These are phyloP conservation scores for Stephanodiscus minutulus DNA, from an alignment of 108 stramenopile genomes.

Conservation along the genomic window DNA sequence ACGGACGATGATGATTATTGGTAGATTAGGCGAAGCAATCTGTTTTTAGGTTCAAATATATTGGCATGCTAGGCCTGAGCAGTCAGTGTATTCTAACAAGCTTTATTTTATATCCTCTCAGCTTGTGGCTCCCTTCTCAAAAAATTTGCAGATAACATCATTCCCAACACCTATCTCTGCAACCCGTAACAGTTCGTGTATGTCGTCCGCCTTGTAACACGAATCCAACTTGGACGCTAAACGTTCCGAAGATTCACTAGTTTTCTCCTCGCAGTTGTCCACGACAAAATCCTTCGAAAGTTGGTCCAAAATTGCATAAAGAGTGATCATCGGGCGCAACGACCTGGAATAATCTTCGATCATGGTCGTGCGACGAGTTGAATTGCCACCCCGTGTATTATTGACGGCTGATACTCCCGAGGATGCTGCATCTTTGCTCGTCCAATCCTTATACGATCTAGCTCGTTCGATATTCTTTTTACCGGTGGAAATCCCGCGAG, in stretches of 20 bases:
- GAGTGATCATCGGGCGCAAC: constrained; percentile 75
- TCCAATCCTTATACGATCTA: constrained; percentile 73
- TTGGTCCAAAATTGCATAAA: constrained; percentile 75
- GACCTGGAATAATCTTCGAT: constrained; percentile 65
- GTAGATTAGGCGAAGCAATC: too few species aligned
- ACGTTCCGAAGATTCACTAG: constrained; percentile 53
- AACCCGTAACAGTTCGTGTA: constrained; percentile 63
- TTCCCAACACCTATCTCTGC: constrained; percentile 61
- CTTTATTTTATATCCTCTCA: background rate
- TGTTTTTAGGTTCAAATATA: too few species aligned
- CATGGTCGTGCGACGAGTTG: constrained; percentile 10
- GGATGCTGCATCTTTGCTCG: constrained; percentile 36
- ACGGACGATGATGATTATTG: too few species aligned
- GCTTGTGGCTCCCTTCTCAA: constrained; percentile 60
- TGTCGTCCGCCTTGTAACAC: constrained; percentile 58
- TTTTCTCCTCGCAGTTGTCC: constrained; percentile 59
- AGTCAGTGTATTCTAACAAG: too few species aligned
- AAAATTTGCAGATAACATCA: constrained; percentile 61
- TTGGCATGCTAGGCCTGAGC: too few species aligned
- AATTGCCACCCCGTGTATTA: background rate
- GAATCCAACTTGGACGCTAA: constrained; percentile 59
- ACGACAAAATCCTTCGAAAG: constrained; percentile 66
- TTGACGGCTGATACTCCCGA: background rate
- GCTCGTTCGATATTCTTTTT: constrained; percentile 41
- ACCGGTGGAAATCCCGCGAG: constrained; percentile 48